Evolutionary conservation across 2,329 filamentous ascomycete genomes (phyloP).

Genomic region (Sporothrix brunneoviolacea): DNA sequence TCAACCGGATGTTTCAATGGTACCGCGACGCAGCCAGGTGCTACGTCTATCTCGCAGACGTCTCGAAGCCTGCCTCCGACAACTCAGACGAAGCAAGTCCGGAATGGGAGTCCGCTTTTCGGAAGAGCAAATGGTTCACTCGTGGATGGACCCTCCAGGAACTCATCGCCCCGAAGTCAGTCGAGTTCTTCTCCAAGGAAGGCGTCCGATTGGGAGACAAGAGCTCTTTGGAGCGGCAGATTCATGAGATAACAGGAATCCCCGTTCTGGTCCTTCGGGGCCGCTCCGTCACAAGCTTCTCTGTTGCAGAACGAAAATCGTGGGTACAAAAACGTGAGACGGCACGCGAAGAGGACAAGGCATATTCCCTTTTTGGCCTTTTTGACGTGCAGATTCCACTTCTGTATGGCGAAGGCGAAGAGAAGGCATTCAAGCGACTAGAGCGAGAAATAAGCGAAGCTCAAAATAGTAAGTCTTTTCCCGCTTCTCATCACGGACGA

Average conservation of each 20-base stretch:
- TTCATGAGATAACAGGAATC: background rate
- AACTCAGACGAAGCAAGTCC: too few relatives aligned
- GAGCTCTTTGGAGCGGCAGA: conserved; percentile 6
- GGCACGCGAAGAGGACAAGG: conserved; percentile 6
- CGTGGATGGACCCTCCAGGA: conserved; percentile 22
- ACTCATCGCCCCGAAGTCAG: conserved; percentile 16
- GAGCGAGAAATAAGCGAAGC: too few relatives aligned
- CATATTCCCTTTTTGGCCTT: conserved; percentile 5
- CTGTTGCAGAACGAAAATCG: background rate
- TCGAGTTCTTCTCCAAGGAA: conserved; percentile 17
- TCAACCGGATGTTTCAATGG: conserved; percentile 20
- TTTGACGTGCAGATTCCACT: conserved; percentile 13
- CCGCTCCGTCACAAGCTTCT: background rate
- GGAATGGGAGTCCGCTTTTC: background rate
- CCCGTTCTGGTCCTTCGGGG: background rate
- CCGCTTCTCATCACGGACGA: too few relatives aligned
- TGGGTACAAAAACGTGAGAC: conserved; percentile 9
- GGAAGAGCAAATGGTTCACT: conserved; percentile 18
- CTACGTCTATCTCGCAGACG: conserved; percentile 20
- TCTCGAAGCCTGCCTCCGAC: background rate
- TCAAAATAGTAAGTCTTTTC: too few relatives aligned
- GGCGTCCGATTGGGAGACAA: conserved; percentile 16
- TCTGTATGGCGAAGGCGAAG: conserved; percentile 14
- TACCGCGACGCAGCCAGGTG: conserved; percentile 19
- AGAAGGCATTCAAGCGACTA: too few relatives aligned